Evolutionary conservation across 2,329 filamentous ascomycete species (phyloP), one percentile per base, ranked within the genome.

Genomic region (Colletotrichum paranaense): DNA sequence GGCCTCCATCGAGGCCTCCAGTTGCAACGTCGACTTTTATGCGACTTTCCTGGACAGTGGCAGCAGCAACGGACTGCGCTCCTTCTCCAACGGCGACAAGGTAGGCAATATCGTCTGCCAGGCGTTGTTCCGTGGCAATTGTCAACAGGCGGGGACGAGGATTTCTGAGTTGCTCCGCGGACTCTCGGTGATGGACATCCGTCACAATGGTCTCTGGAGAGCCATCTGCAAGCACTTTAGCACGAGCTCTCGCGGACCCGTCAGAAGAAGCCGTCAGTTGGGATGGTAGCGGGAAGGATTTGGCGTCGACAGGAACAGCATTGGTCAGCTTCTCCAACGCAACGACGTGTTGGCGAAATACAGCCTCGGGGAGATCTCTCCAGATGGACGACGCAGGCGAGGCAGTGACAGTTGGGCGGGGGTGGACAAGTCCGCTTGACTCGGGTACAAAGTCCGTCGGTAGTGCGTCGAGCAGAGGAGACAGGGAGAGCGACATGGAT

Each of bases 31-130:
- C 42, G 42, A 49, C 8, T n/a, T 49, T n/a, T 49, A 49, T 49
- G 3, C 58, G 60, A 38, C 35, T 28, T 58, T 74, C 72, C 53
- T 75, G 74, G 9, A 75, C 57, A 8, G 74, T 75, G 19, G 74
- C 55, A 22, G 74, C 74, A 49, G 74, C 74, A 19, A 75, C 74
- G 4, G 72, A 74, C 65, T 75, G 74, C 22, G 74, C 74, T 22
- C 74, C 74, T 42, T 75, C 74, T 8, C 74, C 74, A 26, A 75
- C 68, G 4, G 74, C 74, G 6, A 72, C 58, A 2, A 75, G 56
- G 32, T 63, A 74, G 5, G 74, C 66, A n/a, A 73, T 60, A 19
- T 75, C 74, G 42, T 75, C 72, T 5, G 74, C 68, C 8, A 75
- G 68, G 2, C 68, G 62, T 22, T 75, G 74, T 24, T 75, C 74